Conservation (phyloP, 345 rosid genomes). For the Combretum micranthum region DNA sequence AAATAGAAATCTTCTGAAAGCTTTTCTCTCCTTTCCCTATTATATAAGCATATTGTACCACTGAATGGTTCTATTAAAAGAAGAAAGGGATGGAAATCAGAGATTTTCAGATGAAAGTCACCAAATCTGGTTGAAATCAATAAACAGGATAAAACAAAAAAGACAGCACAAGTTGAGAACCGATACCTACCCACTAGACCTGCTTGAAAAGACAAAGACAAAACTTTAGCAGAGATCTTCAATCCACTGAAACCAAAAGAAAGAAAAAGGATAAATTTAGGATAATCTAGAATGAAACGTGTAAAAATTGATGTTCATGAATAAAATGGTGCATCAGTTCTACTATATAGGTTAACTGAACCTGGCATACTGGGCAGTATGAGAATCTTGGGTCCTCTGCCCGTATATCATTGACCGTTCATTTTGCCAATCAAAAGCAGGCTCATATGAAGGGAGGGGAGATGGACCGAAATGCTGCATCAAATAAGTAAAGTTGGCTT, state of each 20-base stretch:
- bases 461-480: conserved; percentile 85
- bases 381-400: conserved; percentile 83
- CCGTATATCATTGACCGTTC: conserved; percentile 90
- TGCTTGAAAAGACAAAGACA: conserved; percentile 80
- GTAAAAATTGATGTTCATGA: background rate
- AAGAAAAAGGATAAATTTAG: conserved; percentile 5
- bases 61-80: conserved; percentile 75
- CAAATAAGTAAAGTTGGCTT: no score
- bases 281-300: background rate
- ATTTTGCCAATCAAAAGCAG: conserved; percentile 99
- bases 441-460: conserved; percentile 96
- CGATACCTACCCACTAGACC: conserved; percentile 75
- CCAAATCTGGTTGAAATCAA: background rate
- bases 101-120: conserved; percentile 11
- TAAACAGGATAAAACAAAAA: background rate
- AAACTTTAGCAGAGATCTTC: conserved; percentile 90
- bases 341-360: conserved; percentile 16
- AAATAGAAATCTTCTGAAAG: conserved; percentile 90
- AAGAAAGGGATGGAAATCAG: conserved; percentile 17
- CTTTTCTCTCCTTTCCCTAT: conserved; percentile 91
- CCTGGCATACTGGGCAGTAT: conserved; percentile 61
- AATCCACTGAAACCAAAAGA: conserved; percentile 54
- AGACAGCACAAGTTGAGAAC: background rate
- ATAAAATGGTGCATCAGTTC: background rate
- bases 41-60: conserved; percentile 86